Evolutionary conservation across 768 basidiomycete genomes (phyloP), one percentile per base, ranked within the genome.

Genomic region (Suillus subluteus): DNA sequence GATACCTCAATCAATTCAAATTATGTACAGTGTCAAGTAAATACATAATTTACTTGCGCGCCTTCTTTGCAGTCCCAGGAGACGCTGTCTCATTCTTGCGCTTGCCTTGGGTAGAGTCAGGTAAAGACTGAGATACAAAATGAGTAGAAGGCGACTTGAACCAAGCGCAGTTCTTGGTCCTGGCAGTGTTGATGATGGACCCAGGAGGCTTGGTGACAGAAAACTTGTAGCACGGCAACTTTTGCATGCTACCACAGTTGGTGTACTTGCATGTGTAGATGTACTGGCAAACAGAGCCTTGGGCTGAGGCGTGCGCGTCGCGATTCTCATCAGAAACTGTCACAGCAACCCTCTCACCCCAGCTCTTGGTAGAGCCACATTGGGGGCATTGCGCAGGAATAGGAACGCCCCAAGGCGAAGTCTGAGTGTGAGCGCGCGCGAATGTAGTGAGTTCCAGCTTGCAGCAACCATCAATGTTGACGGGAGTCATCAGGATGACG

Each of bases 231-330:
- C 8, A 4, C 3, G 44, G 44, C 44, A 46, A 46, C 44, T 21
- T 46, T 46, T 46, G 44, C 44, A 3, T 21, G 44, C 21, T 46
- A 46, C 44, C 44, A 46, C 44, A 46, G 44, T 46, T 21, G 21
- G 44, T 48, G n/a, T 48, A 48, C 46, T 48, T 48, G n/a, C 46
- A 48, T 48, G n/a, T 48, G 46, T 48, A 48, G 46, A 48, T 48
- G 46, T 48, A 48, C 46, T 13, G 11, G n/a, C 46, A 48, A 48
- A 48, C 46, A 48, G 46, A 48, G 46, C 4, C 46, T 12, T 23
- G 46, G 46, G 1, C 4, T 48, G 46, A 13, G 46, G 46, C 9
- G 46, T 46, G 8, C 9, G 8, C 9, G 21, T 46, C n/a, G 9
- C 21, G 9, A 46, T 6, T 46, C 43, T 44, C 7, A 44, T 44